Evolutionary conservation across 164 flowering plant species (phyloP).

Genomic region (Tetrastigma voinierianum): DNA sequence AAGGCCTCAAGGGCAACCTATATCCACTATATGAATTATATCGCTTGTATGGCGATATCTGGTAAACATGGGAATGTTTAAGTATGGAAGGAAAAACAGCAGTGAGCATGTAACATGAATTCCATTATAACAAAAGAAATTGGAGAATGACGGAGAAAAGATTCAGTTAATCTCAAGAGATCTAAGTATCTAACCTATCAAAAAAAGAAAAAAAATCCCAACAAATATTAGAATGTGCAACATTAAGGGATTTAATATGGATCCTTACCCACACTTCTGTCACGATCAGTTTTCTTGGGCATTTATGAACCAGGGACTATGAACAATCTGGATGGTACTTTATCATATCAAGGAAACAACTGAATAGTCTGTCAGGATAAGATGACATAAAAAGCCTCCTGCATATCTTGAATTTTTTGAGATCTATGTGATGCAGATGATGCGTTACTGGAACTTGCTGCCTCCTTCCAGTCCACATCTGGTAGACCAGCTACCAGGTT

Average conservation of each 20-base stretch:
- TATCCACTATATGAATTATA: too few species aligned
- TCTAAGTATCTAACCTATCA: too few species aligned
- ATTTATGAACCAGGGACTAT: neutral
- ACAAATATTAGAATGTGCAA: neutral
- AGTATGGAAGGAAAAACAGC: too few species aligned
- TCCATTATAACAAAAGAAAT: neutral
- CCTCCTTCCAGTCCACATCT: constrained; percentile 67
- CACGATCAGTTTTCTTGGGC: neutral
- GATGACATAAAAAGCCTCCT: neutral
- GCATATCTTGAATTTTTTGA: neutral
- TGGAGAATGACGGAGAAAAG: neutral
- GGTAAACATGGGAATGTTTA: too few species aligned
- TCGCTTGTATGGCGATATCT: too few species aligned
- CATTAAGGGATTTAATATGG: neutral
- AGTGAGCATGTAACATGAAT: too few species aligned
- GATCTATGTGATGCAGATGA: constrained; percentile 48
- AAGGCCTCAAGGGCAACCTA: too few species aligned
- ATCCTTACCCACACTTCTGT: neutral
- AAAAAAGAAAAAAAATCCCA: too few species aligned
- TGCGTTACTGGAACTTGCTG: constrained; percentile 75
- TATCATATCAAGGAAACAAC: neutral
- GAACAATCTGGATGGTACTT: neutral
- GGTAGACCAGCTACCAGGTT: constrained; percentile 64
- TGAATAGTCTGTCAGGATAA: neutral
- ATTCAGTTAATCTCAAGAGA: neutral